Evolutionary conservation across 768 basidiomycete species (phyloP).

Genomic region (Leccinum fibrillosum): DNA sequence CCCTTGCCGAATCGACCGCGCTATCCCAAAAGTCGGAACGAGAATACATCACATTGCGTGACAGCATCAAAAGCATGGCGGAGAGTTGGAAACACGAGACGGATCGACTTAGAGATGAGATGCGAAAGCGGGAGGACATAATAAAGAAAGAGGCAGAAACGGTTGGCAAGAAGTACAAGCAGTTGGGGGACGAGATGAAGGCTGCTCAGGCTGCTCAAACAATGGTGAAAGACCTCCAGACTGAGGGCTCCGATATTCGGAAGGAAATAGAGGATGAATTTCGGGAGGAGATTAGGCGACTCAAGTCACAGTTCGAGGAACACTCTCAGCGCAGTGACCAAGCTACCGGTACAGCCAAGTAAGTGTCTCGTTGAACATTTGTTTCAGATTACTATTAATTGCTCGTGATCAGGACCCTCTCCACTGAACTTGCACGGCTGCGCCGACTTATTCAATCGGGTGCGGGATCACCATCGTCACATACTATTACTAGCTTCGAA

Average conservation of each 20-base stretch:
- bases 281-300: constrained; percentile 49
- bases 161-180: constrained; percentile 65
- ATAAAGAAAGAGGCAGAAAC: constrained; percentile 65
- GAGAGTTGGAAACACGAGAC: constrained; percentile 75
- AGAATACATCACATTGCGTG: constrained; percentile 77
- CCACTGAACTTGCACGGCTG: constrained; percentile 64
- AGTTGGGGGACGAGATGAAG: constrained; percentile 61
- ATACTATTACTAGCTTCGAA: constrained; percentile 10
- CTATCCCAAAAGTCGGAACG: constrained; percentile 78
- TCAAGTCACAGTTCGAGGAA: constrained; percentile 54
- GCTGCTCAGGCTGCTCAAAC: constrained; percentile 43
- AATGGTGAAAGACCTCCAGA: constrained; percentile 48
- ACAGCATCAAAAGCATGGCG: constrained; percentile 69
- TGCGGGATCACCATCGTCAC: constrained; percentile 31
- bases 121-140: constrained; percentile 70
- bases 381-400: not conserved
- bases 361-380: constrained; percentile 21
- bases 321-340: constrained; percentile 53
- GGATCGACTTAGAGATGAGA: constrained; percentile 67
- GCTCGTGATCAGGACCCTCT: constrained; percentile 42
- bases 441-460: constrained; percentile 69
- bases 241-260: constrained; percentile 46
- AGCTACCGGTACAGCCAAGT: constrained; percentile 63
- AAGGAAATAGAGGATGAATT: constrained; percentile 62
- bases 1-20: constrained; percentile 70